A percentile compares a stretch with the other conserved stretches of the same genome.
Conservation (phyloP, 768 basidiomycete genomes). For the Glaciozyma martinii region DNA sequence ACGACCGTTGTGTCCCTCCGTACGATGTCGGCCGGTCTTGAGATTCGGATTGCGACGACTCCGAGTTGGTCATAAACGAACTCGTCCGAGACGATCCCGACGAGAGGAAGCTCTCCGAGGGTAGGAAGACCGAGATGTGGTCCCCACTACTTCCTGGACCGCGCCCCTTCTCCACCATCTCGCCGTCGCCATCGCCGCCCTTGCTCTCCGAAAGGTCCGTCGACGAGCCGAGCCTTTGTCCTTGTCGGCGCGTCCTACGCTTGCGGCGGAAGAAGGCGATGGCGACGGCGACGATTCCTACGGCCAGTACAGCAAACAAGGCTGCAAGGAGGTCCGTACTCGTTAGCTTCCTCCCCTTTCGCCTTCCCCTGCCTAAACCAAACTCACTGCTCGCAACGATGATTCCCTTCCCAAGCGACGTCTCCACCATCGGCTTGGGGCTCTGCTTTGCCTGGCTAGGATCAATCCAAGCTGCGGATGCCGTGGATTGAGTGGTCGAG, state of each 20-base stretch:
- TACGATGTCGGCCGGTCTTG: neutral
- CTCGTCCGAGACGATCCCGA: slow-evolving; percentile 8
- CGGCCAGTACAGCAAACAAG: neutral
- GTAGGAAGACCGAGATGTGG: slow-evolving; percentile 7
- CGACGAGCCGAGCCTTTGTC: slow-evolving; percentile 15
- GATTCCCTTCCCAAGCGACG: neutral
- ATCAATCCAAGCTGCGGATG: neutral
- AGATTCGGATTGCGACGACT: slow-evolving; percentile 10
- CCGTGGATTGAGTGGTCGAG: neutral
- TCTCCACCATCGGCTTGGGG: neutral
- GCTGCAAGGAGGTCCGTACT: neutral
- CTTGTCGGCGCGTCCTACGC: slow-evolving; percentile 9
- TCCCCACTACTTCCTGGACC: neutral
- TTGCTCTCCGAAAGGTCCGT: neutral
- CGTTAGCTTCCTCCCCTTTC: neutral
- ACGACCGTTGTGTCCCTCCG: slow-evolving; percentile 7
- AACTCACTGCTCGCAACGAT: neutral
- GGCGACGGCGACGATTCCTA: neutral
- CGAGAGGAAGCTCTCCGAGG: slow-evolving; percentile 7
- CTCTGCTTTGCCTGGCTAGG: neutral
- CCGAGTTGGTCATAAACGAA: slow-evolving; percentile 23
- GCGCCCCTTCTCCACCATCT: slow-evolving; percentile 11
- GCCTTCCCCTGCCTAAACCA: neutral
- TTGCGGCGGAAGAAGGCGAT: neutral
- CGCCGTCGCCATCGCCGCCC: neutral